These are phyloP conservation scores for Euphrasia confusa DNA, from an alignment of 257 asterid species.

Conservation along the genomic window DNA sequence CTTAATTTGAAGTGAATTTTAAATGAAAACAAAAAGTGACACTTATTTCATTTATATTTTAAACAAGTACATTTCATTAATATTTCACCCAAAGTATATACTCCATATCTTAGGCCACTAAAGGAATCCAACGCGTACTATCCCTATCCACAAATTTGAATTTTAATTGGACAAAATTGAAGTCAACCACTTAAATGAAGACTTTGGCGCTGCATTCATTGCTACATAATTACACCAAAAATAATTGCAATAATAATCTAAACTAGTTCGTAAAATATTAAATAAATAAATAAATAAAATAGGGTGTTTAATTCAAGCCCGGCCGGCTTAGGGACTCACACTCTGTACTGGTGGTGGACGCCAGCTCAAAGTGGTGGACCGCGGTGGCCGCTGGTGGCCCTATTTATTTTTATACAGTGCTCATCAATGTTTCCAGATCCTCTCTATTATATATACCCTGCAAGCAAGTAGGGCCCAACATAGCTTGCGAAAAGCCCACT, in stretches of 20 bases:
- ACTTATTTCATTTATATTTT: no score
- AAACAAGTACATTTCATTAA: no score
- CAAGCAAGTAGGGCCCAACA: conserved; percentile 23
- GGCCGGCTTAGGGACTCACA: neutral
- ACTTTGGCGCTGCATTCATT: neutral
- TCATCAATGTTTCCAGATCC: conserved; percentile 25
- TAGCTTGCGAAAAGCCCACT: conserved; percentile 24
- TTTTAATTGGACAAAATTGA: neutral
- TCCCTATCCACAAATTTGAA: neutral
- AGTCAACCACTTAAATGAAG: neutral
- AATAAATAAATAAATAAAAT: neutral
- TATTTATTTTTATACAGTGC: neutral
- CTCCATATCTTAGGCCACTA: neutral
- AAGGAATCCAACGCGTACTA: neutral
- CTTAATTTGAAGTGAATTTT: no score
- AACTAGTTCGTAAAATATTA: no score
- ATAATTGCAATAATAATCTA: neutral
- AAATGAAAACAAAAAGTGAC: no score
- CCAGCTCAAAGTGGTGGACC: conserved; percentile 41
- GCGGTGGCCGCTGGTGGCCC: conserved; percentile 26
- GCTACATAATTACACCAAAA: neutral
- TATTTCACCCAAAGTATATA: no score
- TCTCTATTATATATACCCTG: neutral
- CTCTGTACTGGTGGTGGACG: conserved; percentile 33
- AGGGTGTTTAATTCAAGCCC: neutral